A percentile compares a stretch with the other conserved stretches of the same genome.
Evolutionary conservation across 2,329 filamentous ascomycete species (phyloP).

Genomic region (Diplodia mutila): DNA sequence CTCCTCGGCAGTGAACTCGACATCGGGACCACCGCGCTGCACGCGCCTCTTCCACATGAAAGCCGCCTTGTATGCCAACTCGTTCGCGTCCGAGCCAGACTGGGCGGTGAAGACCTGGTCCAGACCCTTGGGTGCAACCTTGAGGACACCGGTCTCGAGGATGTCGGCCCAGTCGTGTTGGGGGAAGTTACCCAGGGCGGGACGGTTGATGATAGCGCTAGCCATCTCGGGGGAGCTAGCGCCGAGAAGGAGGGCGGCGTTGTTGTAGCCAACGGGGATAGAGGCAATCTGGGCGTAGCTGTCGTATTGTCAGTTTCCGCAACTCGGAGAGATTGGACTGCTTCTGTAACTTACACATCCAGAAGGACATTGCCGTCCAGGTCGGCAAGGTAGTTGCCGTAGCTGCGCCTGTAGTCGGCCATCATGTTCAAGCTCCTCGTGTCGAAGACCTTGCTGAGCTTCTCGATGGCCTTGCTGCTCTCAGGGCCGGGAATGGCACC

Average conservation of each 20-base stretch:
- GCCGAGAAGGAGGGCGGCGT: conserved; percentile 71
- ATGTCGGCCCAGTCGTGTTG: conserved; percentile 80
- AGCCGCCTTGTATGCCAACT: conserved; percentile 91
- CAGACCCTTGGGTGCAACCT: conserved; percentile 79
- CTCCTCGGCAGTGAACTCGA: conserved; percentile 80
- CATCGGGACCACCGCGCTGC: conserved; percentile 75
- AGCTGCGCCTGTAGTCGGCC: conserved; percentile 43
- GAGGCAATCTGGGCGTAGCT: conserved; percentile 91
- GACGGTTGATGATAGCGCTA: conserved; percentile 81
- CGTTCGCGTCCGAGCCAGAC: conserved; percentile 89
- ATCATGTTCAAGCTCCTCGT: conserved; percentile 76
- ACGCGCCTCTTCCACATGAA: conserved; percentile 89
- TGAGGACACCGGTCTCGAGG: conserved; percentile 78
- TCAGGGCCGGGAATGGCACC: conserved; percentile 75
- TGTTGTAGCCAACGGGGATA: conserved; percentile 92
- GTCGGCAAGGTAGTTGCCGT: conserved; percentile 79
- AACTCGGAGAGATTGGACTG: neutral
- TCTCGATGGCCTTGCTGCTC: conserved; percentile 68
- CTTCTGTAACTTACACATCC: conserved; percentile 62
- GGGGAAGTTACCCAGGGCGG: conserved; percentile 89
- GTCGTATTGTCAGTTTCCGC: conserved; percentile 16
- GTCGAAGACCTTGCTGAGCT: conserved; percentile 80
- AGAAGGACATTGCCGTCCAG: conserved; percentile 72
- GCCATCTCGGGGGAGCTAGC: conserved; percentile 79
- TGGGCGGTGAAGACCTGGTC: conserved; percentile 90